Percentiles rank a stretch among this genome's conserved stretches.
phyloP scores from a whole-genome alignment of 139 green algal genomes.

The Chlorella sorokiniana region DNA sequence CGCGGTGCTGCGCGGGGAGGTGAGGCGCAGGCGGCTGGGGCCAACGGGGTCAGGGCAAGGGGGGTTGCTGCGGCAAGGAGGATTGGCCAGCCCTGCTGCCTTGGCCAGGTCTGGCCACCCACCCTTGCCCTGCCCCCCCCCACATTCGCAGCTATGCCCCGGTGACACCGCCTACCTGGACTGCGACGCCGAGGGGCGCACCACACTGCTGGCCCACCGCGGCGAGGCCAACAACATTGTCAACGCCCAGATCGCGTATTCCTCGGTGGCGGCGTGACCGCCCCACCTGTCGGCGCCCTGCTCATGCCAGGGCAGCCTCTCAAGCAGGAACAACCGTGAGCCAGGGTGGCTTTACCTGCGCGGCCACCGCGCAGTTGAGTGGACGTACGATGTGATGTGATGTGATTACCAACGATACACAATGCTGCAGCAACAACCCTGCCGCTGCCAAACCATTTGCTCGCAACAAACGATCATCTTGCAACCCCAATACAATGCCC shows the following conservation, averaged over 20 bases:
- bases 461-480: no score
- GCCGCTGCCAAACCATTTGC: no score
- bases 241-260: conserved; percentile 2
- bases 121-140: background rate
- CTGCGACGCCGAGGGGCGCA: conserved; percentile 18
- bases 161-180: conserved; percentile 18
- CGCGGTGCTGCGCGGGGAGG: conserved; percentile 54
- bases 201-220: conserved; percentile 7
- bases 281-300: background rate
- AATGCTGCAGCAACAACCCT: no score
- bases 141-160: background rate
- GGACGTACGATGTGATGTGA: no score
- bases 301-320: background rate
- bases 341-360: background rate
- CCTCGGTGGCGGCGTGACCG: conserved; percentile 6
- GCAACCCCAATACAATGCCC: no score
- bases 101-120: background rate
- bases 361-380: no score
- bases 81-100: background rate
- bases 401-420: no score
- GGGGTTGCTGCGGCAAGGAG: background rate
- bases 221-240: conserved; percentile 26
- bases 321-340: background rate
- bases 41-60: background rate
- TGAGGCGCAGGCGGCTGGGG: conserved; percentile 22